Conservation (phyloP, 2,329 filamentous ascomycete genomes). For the Penicillium sp. region DNA sequence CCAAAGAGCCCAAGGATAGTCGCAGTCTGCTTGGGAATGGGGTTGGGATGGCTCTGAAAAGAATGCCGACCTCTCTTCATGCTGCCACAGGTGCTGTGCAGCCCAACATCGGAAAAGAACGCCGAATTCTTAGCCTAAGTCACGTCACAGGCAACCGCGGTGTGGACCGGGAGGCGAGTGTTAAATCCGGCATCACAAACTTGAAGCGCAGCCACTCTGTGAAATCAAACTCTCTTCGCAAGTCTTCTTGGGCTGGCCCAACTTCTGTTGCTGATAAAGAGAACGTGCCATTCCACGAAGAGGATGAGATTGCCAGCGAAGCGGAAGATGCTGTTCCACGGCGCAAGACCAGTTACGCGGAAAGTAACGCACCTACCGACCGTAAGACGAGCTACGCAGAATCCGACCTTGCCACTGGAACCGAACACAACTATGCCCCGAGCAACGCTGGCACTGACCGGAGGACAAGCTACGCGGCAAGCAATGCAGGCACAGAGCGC, state of each 20-base stretch:
- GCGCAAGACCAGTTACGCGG: slow-evolving; percentile 43
- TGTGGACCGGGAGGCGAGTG: slow-evolving; percentile 33
- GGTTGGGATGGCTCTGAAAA: slow-evolving; percentile 50
- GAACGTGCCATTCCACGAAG: slow-evolving; percentile 62
- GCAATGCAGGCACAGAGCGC: slow-evolving; percentile 17
- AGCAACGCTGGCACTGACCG: slow-evolving; percentile 53
- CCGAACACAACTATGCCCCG: slow-evolving; percentile 32
- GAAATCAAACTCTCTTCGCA: slow-evolving; percentile 62
- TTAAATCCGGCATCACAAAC: slow-evolving; percentile 49
- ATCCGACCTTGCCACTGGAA: not conserved
- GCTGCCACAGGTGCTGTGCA: slow-evolving; percentile 44
- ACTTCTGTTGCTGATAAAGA: slow-evolving; percentile 54
- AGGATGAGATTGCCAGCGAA: slow-evolving; percentile 53
- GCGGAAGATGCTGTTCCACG: slow-evolving; percentile 49
- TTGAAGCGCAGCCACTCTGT: slow-evolving; percentile 78
- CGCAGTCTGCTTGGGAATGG: slow-evolving; percentile 41
- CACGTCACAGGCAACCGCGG: slow-evolving; percentile 75
- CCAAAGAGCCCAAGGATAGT: slow-evolving; percentile 34
- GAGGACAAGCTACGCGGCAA: slow-evolving; percentile 43
- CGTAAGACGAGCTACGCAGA: slow-evolving; percentile 4
- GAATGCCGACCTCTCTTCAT: slow-evolving; percentile 44
- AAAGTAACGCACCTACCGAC: slow-evolving; percentile 23
- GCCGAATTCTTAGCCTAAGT: slow-evolving; percentile 85
- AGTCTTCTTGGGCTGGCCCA: slow-evolving; percentile 66
- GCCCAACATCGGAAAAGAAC: slow-evolving; percentile 53